Evolutionary conservation across 805 yeast genomes (phyloP), one percentile per base, ranked within the genome.

Genomic region (Wickerhamiella domercqiae): DNA sequence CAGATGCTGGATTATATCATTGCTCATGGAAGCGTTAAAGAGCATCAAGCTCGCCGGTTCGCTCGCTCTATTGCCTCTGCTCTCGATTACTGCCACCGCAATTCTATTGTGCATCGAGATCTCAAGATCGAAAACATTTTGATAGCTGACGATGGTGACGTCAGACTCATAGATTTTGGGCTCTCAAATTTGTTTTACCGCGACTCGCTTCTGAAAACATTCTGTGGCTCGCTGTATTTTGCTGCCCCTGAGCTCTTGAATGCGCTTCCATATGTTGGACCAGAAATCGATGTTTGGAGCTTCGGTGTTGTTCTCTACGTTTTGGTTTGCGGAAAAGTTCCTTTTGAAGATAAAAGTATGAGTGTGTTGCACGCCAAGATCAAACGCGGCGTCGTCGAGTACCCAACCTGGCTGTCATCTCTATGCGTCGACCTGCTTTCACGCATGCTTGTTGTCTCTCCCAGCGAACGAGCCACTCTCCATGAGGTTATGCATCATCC

Each of bases 211-310:
- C 71, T 90, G 53, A 82, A 80, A 53, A 90, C 99, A 1, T 90
- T 82, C 54, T 90, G 99, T 66, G 99, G 99, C 3, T 84, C 96
- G 1, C 65, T 90, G 36, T 90, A 90, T 56, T 90, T 90, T 69
- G 99, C 98, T 1, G 98, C 99, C 0, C 99, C 99, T 0, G 99
- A 90, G 57, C 66, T 90, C 47, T 64, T 90, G 38, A 79, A 81
- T 41, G 98, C 96, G 25, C 83, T 87, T 55, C 66, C 87, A 38
- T 87, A 86, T 50, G 97, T 96, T 2, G 97, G 97, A 7, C 96
- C 97, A 2, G 96, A 87, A 59, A 96, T 87, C 34, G 97, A 86
- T 57, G 95, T 86, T 39, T 86, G 97, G 97, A 79, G 93, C 0
- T 80, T 94, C 53, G 97, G 98, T 46, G 94, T 90, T 22, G 97